Base-by-base conservation (phyloP, 768 basidiomycete genomes). In the Floccularia luteovirens region DNA sequence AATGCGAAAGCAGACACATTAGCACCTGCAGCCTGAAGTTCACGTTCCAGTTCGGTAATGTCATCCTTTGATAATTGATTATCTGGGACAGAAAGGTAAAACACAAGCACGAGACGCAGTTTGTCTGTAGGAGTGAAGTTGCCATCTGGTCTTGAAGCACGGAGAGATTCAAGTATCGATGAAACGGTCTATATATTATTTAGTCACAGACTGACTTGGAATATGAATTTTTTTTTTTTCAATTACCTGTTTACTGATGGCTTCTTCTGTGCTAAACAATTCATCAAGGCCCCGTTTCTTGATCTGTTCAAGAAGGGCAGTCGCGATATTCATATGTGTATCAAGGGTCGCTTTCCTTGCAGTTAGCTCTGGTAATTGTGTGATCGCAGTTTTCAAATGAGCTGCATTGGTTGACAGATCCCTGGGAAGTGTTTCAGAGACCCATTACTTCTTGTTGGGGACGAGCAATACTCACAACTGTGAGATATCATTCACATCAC, bases 241-340 rank as follows among this genome's bases (percentile, higher is more conserved):
- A n/a, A n/a, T n/a, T 49, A 87, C 88, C 69, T 90, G 90, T 57
- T 90, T 91, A 20, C 73, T 72, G 47, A 88, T 86, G 3, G 82
- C 78, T 60, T 99, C 96, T 66, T 99, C 96, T 21, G 82, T 81
- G 53, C 92, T 92, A 66, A 96, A 98, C n/a, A 99, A 70, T 53
- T 94, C 94, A 59, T 99, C 96, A 23, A 99, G 71, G 3, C 89
- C 90, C 24, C 96, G 79, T 43, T 81, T 82, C 65, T 97, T 97
- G 66, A 99, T 96, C 25, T 96, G 82, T 57, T 94, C 91, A 21
- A 99, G 67, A 7, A 99, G 64, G 13, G 93, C 86, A 10, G 93
- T 96, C 25, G 94, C 94, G 41, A 99, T 94, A 62, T 98, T 97
- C 93, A 99, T 98, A 57, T 99, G 96, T 2, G 93, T 91, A 58